These are phyloP conservation scores for Exophiala oligosperma DNA, from an alignment of 2,329 filamentous ascomycete genomes.

Conservation along the genomic window DNA sequence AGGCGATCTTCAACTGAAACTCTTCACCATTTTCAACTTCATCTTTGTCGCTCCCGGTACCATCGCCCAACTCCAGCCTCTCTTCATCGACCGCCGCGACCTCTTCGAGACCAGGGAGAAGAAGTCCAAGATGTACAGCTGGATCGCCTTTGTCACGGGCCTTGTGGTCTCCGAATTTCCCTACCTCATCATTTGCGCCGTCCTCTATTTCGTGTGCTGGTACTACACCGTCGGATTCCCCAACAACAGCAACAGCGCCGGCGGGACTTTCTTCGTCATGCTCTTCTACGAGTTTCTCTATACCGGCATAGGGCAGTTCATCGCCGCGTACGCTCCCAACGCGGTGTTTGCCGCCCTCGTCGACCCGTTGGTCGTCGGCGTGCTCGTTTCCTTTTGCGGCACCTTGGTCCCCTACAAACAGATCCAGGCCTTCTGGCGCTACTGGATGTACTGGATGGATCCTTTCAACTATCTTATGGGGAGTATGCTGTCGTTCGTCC, in stretches of 20 bases:
- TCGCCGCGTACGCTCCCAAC: constrained; percentile 69
- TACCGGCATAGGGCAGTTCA: constrained; percentile 73
- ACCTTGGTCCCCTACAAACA: constrained; percentile 66
- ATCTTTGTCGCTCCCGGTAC: constrained; percentile 53
- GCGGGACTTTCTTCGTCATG: constrained; percentile 63
- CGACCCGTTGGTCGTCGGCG: constrained; percentile 69
- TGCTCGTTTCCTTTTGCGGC: constrained; percentile 70
- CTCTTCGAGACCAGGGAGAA: constrained; percentile 68
- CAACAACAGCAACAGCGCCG: constrained; percentile 47
- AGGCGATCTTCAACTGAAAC: constrained; percentile 68
- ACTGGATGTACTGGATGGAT: constrained; percentile 63
- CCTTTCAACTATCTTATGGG: constrained; percentile 64
- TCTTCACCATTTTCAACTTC: constrained; percentile 69
- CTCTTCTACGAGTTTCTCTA: constrained; percentile 73
- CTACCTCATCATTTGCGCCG: constrained; percentile 60
- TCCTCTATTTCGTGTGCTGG: constrained; percentile 71
- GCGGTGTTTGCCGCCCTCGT: constrained; percentile 67
- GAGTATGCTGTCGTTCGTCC: constrained; percentile 53
- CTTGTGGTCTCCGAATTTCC: constrained; percentile 70
- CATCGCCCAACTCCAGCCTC: constrained; percentile 58
- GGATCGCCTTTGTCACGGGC: constrained; percentile 70
- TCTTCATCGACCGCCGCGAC: constrained; percentile 67
- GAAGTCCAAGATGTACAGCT: constrained; percentile 71
- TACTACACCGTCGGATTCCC: constrained; percentile 71
- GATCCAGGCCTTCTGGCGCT: constrained; percentile 67